Evolutionary conservation across 805 yeast species (phyloP).

Genomic region (Wickerhamiella azyma): DNA sequence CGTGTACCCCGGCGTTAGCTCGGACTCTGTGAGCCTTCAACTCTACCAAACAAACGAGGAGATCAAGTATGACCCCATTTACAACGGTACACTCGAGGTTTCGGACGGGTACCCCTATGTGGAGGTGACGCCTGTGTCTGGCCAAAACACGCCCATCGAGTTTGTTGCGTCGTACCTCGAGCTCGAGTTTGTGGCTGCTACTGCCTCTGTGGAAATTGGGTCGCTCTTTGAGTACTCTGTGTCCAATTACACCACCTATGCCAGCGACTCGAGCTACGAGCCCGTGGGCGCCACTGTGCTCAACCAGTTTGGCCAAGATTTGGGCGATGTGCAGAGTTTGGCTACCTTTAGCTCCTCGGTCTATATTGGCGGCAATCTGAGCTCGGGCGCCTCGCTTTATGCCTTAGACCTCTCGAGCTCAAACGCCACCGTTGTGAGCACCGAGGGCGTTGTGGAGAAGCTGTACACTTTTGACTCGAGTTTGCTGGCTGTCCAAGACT

Average conservation of each 20-base stretch:
- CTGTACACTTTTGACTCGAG: neutral
- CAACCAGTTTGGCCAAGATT: constrained; percentile 24
- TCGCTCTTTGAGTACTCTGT: constrained; percentile 63
- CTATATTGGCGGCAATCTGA: constrained; percentile 38
- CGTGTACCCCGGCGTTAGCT: constrained; percentile 36
- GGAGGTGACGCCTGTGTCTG: constrained; percentile 14
- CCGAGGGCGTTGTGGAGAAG: constrained; percentile 4
- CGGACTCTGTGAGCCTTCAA: constrained; percentile 28
- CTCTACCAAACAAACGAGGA: constrained; percentile 71
- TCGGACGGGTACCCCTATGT: constrained; percentile 31
- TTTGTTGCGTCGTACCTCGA: constrained; percentile 62
- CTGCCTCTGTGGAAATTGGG: constrained; percentile 29
- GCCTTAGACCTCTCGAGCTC: neutral
- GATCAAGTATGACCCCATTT: constrained; percentile 69
- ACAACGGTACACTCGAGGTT: constrained; percentile 46
- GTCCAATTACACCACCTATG: constrained; percentile 41
- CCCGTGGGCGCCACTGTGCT: constrained; percentile 39
- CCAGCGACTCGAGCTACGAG: constrained; percentile 21
- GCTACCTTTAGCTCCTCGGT: constrained; percentile 26
- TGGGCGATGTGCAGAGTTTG: constrained; percentile 29
- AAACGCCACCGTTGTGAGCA: neutral
- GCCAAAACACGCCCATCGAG: constrained; percentile 28
- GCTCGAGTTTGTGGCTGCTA: constrained; percentile 28
- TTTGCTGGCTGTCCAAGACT: constrained; percentile 1
- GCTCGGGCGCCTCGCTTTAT: constrained; percentile 16